Evolutionary conservation across 1,284 basidiomycete genomes (phyloP).

Genomic region (Cryptococcus sp.): DNA sequence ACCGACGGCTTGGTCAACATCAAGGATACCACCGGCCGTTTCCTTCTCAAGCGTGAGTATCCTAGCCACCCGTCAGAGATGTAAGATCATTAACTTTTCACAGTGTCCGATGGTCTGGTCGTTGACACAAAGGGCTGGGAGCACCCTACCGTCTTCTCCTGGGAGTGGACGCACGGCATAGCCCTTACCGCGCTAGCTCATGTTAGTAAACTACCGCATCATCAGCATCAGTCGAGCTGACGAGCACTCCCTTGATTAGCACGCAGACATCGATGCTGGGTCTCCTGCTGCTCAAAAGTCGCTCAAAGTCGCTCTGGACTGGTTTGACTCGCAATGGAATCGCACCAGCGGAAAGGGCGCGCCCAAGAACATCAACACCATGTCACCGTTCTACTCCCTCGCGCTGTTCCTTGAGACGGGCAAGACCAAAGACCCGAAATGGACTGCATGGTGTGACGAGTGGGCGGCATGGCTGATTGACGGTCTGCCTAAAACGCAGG

Average conservation of each 20-base stretch:
- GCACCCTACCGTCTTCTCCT: conserved; percentile 41
- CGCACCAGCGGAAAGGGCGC: conserved; percentile 56
- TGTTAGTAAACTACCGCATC: conserved; percentile 13
- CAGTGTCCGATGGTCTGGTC: conserved; percentile 61
- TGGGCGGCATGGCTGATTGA: conserved; percentile 70
- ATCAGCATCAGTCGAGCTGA: not conserved
- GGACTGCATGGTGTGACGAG: conserved; percentile 56
- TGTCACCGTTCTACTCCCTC: conserved; percentile 64
- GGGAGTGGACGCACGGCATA: conserved; percentile 68
- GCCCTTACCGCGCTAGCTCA: conserved; percentile 23
- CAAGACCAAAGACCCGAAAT: conserved; percentile 31
- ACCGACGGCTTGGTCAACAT: conserved; percentile 65
- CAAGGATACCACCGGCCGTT: conserved; percentile 63
- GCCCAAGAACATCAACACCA: conserved; percentile 69
- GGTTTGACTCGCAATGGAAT: conserved; percentile 63
- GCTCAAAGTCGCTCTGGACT: conserved; percentile 59
- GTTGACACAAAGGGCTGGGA: conserved; percentile 70
- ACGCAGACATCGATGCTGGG: conserved; percentile 45
- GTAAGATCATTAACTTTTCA: conserved; percentile 2
- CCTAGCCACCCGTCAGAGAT: not conserved
- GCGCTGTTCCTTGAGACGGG: conserved; percentile 56
- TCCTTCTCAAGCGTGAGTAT: conserved; percentile 56
- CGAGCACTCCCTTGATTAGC: conserved; percentile 23
- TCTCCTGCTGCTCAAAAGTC: conserved; percentile 54
- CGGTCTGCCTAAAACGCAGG: conserved; percentile 60